Evolutionary conservation across 441 rosid species (phyloP).

Genomic region (Viola pubescens): DNA sequence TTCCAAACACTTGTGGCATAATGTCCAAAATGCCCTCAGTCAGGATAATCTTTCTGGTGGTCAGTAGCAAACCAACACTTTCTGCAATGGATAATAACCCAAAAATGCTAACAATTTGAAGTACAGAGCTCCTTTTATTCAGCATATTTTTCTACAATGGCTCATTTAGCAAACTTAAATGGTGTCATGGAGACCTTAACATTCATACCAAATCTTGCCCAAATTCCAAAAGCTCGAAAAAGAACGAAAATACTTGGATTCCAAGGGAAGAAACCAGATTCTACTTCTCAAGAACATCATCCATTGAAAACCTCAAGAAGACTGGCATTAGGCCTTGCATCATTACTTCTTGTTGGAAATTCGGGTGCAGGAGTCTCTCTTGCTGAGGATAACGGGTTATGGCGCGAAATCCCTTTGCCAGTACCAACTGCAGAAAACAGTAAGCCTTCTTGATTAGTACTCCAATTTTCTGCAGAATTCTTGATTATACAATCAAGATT

Average conservation of each 20-base stretch:
- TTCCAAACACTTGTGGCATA: not conserved
- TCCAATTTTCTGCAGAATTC: not conserved
- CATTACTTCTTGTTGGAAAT: constrained; percentile 31
- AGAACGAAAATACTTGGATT: constrained; percentile 22
- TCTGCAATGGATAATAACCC: constrained; percentile 22
- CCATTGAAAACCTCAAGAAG: constrained; percentile 48
- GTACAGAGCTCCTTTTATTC: too few species aligned
- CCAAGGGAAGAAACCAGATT: constrained; percentile 19
- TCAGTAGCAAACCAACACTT: constrained; percentile 16
- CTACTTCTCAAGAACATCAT: constrained; percentile 16
- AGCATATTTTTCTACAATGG: constrained; percentile 21
- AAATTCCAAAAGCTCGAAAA: constrained; percentile 21
- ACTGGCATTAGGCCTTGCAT: constrained; percentile 46
- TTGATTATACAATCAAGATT: not conserved
- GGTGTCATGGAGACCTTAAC: constrained; percentile 28
- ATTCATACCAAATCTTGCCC: constrained; percentile 26
- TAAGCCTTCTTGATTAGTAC: constrained; percentile 28
- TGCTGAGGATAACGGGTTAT: constrained; percentile 75
- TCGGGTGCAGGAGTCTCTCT: constrained; percentile 31
- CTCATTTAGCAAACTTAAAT: constrained; percentile 37
- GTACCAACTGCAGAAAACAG: constrained; percentile 60
- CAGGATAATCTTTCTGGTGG: constrained; percentile 45
- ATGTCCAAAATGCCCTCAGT: constrained; percentile 29
- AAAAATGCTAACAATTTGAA: constrained; percentile 11
- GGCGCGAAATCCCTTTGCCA: constrained; percentile 46